Base-by-base conservation (phyloP, 331 rosid genomes). In the Stylosanthes scabra region DNA sequence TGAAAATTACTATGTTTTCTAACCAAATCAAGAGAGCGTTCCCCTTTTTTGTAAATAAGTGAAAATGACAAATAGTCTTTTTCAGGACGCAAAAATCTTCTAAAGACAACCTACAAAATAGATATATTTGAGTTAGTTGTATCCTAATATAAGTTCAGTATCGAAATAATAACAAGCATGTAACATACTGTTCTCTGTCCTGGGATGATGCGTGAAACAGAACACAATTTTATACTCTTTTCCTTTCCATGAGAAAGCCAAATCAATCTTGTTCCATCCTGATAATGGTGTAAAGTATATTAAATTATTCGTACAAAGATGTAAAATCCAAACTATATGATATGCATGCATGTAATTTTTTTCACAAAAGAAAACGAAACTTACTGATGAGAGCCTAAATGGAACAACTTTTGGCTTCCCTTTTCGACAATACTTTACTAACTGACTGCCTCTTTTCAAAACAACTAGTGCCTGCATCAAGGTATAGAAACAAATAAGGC, bases 181-280 rank as follows among this genome's bases (percentile, higher is more conserved):
- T 68, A 68, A 85, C 98, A 88, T 82, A 94, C 98, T 14, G 96
- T 94, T 94, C 98, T 89, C 59, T 94, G 98, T 83, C 96, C 97
- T 5, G 93, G 83, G 74, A 84, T 77, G 69, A 94, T 89, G 70
- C 87, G 83, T 11, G 82, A 69, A 78, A 94, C 80, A 0, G 78
- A 12, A 63, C 93, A 82, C 78, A 94, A 66, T 1, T 88, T 91
- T 88, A 91, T 71, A 78, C n/a, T 77, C 69, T 91, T 88, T 77
- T 91, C 96, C 74, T 60, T 94, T 68, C 95, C 96, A 52, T 63
- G 93, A 41, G 96, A 88, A 61, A 70, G 88, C 98, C 98, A 91
- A 71, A 91, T 72, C 75, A 91, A 74, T 44, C 88, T 79, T 67
- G 90, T 91, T 85, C 86, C 98, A 78, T 91, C 98, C 97, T 91